Conservation (phyloP, 345 rosid genomes). For the Physaria fendleri region DNA sequence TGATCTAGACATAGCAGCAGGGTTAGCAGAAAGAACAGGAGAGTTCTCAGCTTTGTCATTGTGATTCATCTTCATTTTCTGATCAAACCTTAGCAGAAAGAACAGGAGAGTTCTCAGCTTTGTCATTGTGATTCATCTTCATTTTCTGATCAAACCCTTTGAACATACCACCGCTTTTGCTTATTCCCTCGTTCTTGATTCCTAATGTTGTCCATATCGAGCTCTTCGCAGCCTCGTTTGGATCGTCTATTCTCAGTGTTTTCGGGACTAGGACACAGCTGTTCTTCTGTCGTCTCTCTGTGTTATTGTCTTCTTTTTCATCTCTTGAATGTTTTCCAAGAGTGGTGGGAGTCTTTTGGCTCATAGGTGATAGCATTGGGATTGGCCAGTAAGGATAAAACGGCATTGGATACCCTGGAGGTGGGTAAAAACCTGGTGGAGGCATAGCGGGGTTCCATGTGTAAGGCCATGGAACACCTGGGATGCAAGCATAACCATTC, state of each 20-base stretch:
- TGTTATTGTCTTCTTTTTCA: conserved; percentile 30
- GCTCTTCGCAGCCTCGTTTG: conserved; percentile 68
- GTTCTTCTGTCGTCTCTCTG: conserved; percentile 37
- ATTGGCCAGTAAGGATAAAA: conserved; percentile 68
- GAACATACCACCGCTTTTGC: conserved; percentile 47
- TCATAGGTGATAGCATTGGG: conserved; percentile 42
- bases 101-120: conserved; percentile 36
- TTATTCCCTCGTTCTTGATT: conserved; percentile 45
- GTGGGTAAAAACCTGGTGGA: conserved; percentile 49
- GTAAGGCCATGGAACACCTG: conserved; percentile 80
- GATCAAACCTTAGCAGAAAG: conserved; percentile 52
- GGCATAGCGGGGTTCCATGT: conserved; percentile 57
- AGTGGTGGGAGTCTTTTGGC: conserved; percentile 37
- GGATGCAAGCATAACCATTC: conserved; percentile 51
- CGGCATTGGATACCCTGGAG: conserved; percentile 58
- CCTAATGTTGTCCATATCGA: conserved; percentile 73
- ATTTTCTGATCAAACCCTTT: conserved; percentile 52
- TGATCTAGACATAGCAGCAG: conserved; percentile 85
- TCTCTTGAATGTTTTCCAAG: conserved; percentile 78
- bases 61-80: conserved; percentile 42
- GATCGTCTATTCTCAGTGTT: conserved; percentile 66
- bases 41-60: conserved; percentile 32
- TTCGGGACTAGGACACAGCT: conserved; percentile 59
- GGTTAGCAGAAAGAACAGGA: conserved; percentile 53
- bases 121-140: conserved; percentile 33